Evolutionary conservation across 257 asterid species (phyloP), one percentile per base, ranked within the genome.

Genomic region (Rauvolfia tetraphylla): DNA sequence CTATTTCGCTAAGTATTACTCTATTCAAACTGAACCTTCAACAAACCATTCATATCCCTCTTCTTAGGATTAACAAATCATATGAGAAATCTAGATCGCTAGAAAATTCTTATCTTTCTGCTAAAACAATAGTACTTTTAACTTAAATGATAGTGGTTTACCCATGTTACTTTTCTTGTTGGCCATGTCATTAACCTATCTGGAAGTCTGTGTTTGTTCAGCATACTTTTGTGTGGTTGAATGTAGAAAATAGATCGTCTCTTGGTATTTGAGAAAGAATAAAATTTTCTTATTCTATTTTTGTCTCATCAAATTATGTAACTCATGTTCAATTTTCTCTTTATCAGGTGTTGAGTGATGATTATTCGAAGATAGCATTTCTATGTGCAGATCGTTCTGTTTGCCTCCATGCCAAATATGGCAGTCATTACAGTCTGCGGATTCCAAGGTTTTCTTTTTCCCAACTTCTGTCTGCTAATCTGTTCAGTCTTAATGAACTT

Each of bases 311-410:
- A 38, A 17, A 17, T 23, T 39, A 38, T 67, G 51, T 67, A 67
- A 39, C 72, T 36, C 41, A 14, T 38, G 2, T 67, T 34, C 25
- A 25, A 36, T 80, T 81, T 73, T 66, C 72, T 77, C 41, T 62
- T 33, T 54, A 48, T 62, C 79, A 95, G 98, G 92, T 95, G 75
- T 81, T 95, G 83, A 90, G 92, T 86, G 97, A 91, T 79, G 99
- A 95, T 83, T 95, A 91, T 79, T 85, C 99, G 38, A 92, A 95
- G 88, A 83, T 95, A 41, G 97, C 99, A 41, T 92, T 95, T 89
- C 93, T 95, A 65, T 95, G 99, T 49, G 87, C 97, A 78, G 99
- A 95, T 83, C 96, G 98, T 68, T 95, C 99, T 68, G 87, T 95
- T 53, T 78, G 90, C 74, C 96, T 95, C 75, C 99, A 95, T 84